Evolutionary conservation across 2,329 filamentous ascomycete species (phyloP).

Genomic region (Ascochyta viciae-villosae): DNA sequence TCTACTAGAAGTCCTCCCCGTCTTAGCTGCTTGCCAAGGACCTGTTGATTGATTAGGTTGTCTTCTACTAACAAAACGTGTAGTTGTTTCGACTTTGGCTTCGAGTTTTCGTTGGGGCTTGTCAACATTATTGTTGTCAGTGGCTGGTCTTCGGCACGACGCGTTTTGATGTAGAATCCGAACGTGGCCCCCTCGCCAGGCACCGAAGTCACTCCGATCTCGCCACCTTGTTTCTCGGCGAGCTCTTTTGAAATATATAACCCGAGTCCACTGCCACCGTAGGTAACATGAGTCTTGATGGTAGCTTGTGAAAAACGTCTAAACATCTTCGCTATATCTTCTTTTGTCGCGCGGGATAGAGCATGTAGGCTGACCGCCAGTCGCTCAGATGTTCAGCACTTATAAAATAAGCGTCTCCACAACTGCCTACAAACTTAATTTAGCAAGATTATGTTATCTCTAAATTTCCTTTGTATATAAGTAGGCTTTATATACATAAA

Average conservation of each 20-base stretch:
- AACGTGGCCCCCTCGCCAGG: constrained; percentile 27
- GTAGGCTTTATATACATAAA: no score
- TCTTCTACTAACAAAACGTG: constrained; percentile 48
- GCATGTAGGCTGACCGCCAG: no score
- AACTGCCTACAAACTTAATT: no score
- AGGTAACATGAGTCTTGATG: constrained; percentile 38
- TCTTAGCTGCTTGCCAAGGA: constrained; percentile 43
- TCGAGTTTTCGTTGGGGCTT: not conserved
- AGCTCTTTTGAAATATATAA: constrained; percentile 36
- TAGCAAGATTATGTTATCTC: no score
- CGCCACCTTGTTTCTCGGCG: constrained; percentile 34
- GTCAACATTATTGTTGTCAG: not conserved
- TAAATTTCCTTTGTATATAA: no score
- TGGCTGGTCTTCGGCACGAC: constrained; percentile 1
- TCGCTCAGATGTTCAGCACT: no score
- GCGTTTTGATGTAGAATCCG: constrained; percentile 33
- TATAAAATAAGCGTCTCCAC: no score
- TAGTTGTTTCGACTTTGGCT: constrained; percentile 12
- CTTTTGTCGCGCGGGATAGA: no score
- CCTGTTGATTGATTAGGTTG: constrained; percentile 49
- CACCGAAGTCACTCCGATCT: constrained; percentile 26
- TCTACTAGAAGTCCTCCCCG: constrained; percentile 39
- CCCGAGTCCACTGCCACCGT: constrained; percentile 45
- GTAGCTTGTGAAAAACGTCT: constrained; percentile 31
- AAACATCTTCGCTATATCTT: constrained; percentile 19